phyloP scores from a whole-genome alignment of 2,329 filamentous ascomycete genomes.

The Fusarium neocosmosporiellum region DNA sequence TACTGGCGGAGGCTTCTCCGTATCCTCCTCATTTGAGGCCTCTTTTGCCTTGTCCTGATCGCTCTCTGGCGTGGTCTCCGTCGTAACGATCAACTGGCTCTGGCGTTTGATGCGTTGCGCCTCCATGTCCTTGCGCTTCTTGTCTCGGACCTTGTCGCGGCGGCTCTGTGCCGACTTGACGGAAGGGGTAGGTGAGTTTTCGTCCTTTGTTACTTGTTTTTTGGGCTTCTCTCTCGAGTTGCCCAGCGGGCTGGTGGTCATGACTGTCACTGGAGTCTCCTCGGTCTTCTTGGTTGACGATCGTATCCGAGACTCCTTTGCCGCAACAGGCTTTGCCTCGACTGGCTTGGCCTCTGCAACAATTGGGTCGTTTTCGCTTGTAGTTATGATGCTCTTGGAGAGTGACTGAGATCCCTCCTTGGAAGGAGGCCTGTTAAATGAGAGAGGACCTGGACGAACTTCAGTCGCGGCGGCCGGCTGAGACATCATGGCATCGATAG shows the following conservation, averaged over 20 bases:
- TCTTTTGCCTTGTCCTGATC: conserved; percentile 7
- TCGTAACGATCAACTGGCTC: conserved; percentile 15
- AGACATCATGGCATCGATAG: conserved; percentile 45
- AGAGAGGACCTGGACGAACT: conserved; percentile 3
- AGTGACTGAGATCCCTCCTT: conserved; percentile 25
- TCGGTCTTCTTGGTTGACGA: conserved; percentile 16
- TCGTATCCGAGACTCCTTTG: conserved; percentile 24
- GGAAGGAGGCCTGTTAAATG: conserved; percentile 13
- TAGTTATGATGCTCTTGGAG: conserved; percentile 36
- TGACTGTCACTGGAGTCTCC: conserved; percentile 31
- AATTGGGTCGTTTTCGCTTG: conserved; percentile 31
- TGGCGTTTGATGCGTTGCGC: conserved; percentile 41
- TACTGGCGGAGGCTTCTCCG: conserved; percentile 23
- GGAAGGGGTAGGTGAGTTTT: conserved; percentile 27
- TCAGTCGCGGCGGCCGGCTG: conserved; percentile 16
- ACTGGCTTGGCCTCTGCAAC: conserved; percentile 22
- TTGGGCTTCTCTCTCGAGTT: conserved; percentile 1
- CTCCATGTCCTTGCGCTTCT: conserved; percentile 55
- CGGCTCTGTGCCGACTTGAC: conserved; percentile 46
- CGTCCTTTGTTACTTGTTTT: conserved; percentile 3
- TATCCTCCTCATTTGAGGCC: background rate
- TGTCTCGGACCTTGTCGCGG: conserved; percentile 53
- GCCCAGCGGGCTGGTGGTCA: conserved; percentile 38
- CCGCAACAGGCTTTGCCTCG: conserved; percentile 18
- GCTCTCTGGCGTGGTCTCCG: background rate